phyloP scores from a whole-genome alignment of 495 filamentous ascomycete genomes.

The Staphylotrichum tortipilum region DNA sequence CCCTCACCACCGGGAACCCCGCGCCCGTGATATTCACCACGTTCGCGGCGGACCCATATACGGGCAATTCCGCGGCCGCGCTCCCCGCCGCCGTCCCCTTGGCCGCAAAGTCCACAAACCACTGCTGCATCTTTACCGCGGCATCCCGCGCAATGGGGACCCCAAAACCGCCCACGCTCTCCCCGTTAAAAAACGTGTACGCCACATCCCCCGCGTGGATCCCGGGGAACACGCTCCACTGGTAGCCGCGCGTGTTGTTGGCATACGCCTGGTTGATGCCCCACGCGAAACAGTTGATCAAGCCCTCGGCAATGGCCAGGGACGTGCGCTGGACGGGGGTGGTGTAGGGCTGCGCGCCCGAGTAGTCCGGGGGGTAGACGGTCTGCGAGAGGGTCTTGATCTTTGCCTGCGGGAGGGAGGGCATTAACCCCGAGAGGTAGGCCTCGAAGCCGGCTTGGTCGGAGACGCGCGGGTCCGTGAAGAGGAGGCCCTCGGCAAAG shows the following conservation, averaged over 20 bases:
- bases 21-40: not conserved
- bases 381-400: constrained; percentile 3
- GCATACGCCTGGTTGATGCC: not conserved
- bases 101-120: not conserved
- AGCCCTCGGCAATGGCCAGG: constrained; percentile 5
- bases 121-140: not conserved
- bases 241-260: constrained; percentile 4
- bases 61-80: not conserved
- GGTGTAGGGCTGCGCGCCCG: constrained; percentile 9
- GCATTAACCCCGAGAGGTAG: constrained; percentile 3
- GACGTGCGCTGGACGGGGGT: not conserved
- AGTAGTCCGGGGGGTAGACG: constrained; percentile 9
- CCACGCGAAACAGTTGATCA: constrained; percentile 5
- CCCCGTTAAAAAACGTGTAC: constrained; percentile 8
- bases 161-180: not conserved
- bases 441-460: constrained; percentile 11
- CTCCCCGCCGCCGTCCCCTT: not conserved
- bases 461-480: constrained; percentile 8
- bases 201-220: constrained; percentile 5
- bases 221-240: constrained; percentile 3
- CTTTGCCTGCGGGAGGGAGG: constrained; percentile 3
- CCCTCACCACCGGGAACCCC: not conserved
- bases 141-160: not conserved
- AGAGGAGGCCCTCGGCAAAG: constrained; percentile 5
- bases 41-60: not conserved